phyloP scores from a whole-genome alignment of 2,329 filamentous ascomycete genomes.

The Sphaceloma murrayae region DNA sequence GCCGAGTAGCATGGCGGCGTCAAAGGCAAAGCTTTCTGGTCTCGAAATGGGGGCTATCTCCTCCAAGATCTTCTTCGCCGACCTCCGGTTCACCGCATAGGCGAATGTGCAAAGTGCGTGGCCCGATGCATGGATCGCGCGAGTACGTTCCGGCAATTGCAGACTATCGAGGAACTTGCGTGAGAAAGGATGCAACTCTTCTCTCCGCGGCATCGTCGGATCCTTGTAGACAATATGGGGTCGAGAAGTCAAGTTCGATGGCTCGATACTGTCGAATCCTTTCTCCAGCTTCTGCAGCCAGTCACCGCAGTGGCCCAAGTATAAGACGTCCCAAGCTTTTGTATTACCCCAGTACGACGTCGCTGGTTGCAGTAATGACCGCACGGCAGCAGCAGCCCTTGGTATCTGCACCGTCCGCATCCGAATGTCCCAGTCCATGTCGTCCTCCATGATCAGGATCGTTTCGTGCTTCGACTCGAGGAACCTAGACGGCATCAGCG shows the following conservation, averaged over 20 bases:
- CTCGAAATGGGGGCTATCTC: conserved; percentile 28
- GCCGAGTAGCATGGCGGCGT: conserved; percentile 32
- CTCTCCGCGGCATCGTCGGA: conserved; percentile 29
- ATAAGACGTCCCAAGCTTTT: conserved; percentile 31
- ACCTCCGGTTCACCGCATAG: conserved; percentile 34
- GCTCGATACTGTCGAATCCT: conserved; percentile 24
- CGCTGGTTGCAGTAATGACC: conserved; percentile 24
- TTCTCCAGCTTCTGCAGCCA: conserved; percentile 12
- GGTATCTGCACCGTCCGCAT: conserved; percentile 35
- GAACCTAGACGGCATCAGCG: too few relatives aligned
- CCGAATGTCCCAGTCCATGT: conserved; percentile 39
- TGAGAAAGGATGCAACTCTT: conserved; percentile 32
- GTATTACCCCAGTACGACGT: conserved; percentile 33
- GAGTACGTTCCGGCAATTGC: conserved; percentile 29
- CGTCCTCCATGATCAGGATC: conserved; percentile 37
- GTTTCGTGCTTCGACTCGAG: conserved; percentile 35
- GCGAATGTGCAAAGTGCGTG: conserved; percentile 39
- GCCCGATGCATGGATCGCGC: conserved; percentile 33
- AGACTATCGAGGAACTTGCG: conserved; percentile 30
- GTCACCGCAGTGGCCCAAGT: conserved; percentile 37
- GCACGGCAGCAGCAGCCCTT: conserved; percentile 33
- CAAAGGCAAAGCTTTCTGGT: conserved; percentile 31
- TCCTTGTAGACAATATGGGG: conserved; percentile 29
- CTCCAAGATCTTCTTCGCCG: conserved; percentile 27
- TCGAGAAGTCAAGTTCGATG: conserved; percentile 23